These are phyloP conservation scores for Tetradesmus obliquus DNA, from an alignment of 139 green algal species.

Conservation along the genomic window DNA sequence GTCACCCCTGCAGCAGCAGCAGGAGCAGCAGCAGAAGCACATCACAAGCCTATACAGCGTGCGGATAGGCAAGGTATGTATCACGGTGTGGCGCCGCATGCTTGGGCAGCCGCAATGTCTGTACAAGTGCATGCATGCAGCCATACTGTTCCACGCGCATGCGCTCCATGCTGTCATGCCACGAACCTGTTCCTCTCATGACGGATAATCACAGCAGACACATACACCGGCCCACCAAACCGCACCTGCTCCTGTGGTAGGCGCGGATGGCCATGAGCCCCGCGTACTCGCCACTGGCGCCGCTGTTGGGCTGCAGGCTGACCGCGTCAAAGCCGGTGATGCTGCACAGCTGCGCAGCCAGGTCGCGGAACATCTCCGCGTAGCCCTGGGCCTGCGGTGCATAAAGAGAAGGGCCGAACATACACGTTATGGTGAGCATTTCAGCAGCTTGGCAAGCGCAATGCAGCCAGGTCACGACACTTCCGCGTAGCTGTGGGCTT, in stretches of 20 bases:
- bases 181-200: neutral
- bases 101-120: neutral
- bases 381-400: conserved; percentile 84
- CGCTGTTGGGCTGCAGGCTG: conserved; percentile 98
- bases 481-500: conserved; percentile 88
- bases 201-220: neutral
- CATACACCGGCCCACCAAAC: neutral
- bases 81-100: neutral
- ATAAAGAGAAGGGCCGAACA: neutral
- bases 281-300: conserved; percentile 97
- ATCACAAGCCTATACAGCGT: neutral
- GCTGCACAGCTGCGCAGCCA: conserved; percentile 88
- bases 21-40: neutral
- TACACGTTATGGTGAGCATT: neutral
- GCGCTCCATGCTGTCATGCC: neutral
- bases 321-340: conserved; percentile 99
- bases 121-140: neutral
- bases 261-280: conserved; percentile 98
- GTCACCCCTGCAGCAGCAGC: conserved; percentile 71
- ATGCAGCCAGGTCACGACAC: conserved; percentile 93
- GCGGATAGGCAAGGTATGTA: neutral
- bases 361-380: conserved; percentile 95
- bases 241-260: conserved; percentile 85
- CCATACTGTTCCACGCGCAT: neutral
- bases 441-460: too few relatives aligned